phyloP scores from a whole-genome alignment of 164 flowering plant species.

The Chimonanthus praecox region DNA sequence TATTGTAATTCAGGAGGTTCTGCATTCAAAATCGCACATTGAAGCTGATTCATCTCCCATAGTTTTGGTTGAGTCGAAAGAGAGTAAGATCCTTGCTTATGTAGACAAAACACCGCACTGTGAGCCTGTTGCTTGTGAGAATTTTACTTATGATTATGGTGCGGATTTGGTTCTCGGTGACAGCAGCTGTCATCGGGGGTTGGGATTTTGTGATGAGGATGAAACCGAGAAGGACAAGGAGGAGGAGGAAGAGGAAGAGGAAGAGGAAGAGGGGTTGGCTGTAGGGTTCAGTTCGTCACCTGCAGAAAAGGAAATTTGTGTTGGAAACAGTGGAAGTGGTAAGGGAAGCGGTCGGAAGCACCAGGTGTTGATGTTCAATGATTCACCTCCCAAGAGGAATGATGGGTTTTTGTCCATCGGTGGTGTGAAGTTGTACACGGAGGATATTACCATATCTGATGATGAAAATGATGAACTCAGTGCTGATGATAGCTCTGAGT shows the following conservation, averaged over 20 bases:
- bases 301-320: constrained; percentile 27
- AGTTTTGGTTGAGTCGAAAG: constrained; percentile 35
- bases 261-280: constrained; percentile 16
- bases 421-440: constrained; percentile 64
- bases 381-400: constrained; percentile 33
- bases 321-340: constrained; percentile 11
- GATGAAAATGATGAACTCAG: constrained; percentile 29
- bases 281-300: constrained; percentile 17
- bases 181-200: constrained; percentile 41
- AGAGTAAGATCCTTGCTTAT: constrained; percentile 40
- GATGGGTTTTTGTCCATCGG: constrained; percentile 78
- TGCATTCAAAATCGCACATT: background rate
- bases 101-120: constrained; percentile 39
- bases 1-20: constrained; percentile 4
- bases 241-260: constrained; percentile 10
- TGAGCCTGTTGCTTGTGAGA: constrained; percentile 13
- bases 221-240: constrained; percentile 21
- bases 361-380: constrained; percentile 16
- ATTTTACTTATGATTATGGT: constrained; percentile 41
- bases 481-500: constrained; percentile 31
- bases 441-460: constrained; percentile 46
- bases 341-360: constrained; percentile 8
- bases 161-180: constrained; percentile 43
- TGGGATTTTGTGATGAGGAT: constrained; percentile 57
- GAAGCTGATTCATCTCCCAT: constrained; percentile 21